phyloP scores from a whole-genome alignment of 2,329 filamentous ascomycete genomes.

The Dactylellina haptotyla region DNA sequence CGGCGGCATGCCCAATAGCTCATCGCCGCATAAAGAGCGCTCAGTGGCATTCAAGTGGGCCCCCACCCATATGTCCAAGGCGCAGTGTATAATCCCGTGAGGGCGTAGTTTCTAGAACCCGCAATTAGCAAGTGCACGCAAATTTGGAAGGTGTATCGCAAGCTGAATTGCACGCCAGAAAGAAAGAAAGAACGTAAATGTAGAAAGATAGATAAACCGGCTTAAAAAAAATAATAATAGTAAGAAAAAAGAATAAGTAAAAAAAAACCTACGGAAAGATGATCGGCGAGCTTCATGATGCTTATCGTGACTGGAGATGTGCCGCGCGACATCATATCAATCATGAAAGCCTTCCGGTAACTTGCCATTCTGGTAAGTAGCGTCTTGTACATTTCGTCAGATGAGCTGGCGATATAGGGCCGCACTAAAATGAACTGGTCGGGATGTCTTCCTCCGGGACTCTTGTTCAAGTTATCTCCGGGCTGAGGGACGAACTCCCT shows the following conservation, averaged over 20 bases:
- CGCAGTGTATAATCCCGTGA: slow-evolving; percentile 49
- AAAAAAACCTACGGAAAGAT: slow-evolving; percentile 40
- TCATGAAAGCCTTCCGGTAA: slow-evolving; percentile 49
- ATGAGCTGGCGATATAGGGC: slow-evolving; percentile 43
- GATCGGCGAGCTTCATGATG: slow-evolving; percentile 48
- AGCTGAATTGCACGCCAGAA: too few relatives aligned
- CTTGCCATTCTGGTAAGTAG: slow-evolving; percentile 42
- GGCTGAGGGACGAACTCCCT: slow-evolving; percentile 43
- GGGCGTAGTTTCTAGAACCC: slow-evolving; percentile 41
- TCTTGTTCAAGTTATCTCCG: slow-evolving; percentile 51
- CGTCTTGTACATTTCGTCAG: slow-evolving; percentile 49
- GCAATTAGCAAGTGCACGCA: slow-evolving; percentile 13
- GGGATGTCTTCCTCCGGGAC: slow-evolving; percentile 40
- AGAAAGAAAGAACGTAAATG: too few relatives aligned
- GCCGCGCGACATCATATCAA: slow-evolving; percentile 43
- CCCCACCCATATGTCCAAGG: slow-evolving; percentile 52
- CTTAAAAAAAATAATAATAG: not conserved
- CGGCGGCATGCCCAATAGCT: slow-evolving; percentile 43
- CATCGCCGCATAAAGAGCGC: slow-evolving; percentile 45
- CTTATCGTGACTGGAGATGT: slow-evolving; percentile 39
- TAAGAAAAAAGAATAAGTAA: not conserved
- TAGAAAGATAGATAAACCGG: too few relatives aligned
- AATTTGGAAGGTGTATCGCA: slow-evolving; percentile 31
- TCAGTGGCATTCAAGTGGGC: slow-evolving; percentile 48
- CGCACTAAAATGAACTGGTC: slow-evolving; percentile 39